phyloP scores from a whole-genome alignment of 305 asterid genomes.

The Fraxinus paxiana region DNA sequence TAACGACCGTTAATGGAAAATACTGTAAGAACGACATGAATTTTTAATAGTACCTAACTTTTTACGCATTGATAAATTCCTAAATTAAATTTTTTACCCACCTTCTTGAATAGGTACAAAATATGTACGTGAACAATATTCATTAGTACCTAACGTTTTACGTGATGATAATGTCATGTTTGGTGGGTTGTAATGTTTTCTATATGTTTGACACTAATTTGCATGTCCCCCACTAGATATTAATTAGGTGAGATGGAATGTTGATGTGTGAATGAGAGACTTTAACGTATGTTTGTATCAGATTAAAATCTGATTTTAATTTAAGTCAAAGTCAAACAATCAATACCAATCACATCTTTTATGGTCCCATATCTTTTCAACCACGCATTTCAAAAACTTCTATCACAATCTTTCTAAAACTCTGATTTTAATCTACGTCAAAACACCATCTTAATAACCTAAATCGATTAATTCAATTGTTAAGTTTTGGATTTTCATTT shows the following conservation, averaged over 20 bases:
- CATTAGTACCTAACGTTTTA: neutral
- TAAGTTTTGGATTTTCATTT: no score
- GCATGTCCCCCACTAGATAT: neutral
- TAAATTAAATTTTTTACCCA: neutral
- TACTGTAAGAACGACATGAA: neutral
- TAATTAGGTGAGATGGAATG: neutral
- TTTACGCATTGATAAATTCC: neutral
- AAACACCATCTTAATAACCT: neutral
- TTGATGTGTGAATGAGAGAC: neutral
- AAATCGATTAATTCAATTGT: neutral
- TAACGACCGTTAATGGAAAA: neutral
- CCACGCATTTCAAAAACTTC: no score
- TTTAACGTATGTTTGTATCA: no score
- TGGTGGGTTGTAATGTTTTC: neutral
- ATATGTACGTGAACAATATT: neutral
- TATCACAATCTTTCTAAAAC: no score
- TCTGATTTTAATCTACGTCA: no score
- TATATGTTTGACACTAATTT: neutral
- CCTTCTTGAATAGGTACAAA: neutral
- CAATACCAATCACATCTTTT: no score
- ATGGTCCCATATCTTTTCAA: no score
- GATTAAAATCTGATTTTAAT: no score
- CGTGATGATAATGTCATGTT: neutral
- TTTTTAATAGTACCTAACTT: neutral
- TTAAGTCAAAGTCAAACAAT: no score